These are phyloP conservation scores for Coniochaeta hoffmannii DNA, from an alignment of 2,329 filamentous ascomycete species.

Conservation along the genomic window DNA sequence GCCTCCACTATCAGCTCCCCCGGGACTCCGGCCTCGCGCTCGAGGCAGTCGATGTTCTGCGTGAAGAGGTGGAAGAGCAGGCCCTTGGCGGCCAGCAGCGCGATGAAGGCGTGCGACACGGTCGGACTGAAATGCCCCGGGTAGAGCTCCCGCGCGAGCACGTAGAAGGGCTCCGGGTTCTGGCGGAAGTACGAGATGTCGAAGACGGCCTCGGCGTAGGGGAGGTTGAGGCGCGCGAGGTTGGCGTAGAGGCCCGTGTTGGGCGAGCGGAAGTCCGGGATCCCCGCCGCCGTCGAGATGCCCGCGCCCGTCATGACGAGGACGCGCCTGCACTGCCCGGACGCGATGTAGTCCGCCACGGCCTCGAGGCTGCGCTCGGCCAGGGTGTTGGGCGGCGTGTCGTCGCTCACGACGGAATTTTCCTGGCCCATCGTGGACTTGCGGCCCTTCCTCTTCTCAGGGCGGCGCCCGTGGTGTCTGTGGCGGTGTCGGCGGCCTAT, in stretches of 20 bases:
- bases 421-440: conserved; percentile 75
- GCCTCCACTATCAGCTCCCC: conserved; percentile 80
- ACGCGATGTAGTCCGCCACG: conserved; percentile 73
- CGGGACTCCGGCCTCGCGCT: conserved; percentile 79
- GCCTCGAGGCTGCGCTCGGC: conserved; percentile 61
- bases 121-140: conserved; percentile 86
- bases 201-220: conserved; percentile 88
- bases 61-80: conserved; percentile 83
- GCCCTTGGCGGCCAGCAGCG: conserved; percentile 70
- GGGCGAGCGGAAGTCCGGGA: conserved; percentile 92
- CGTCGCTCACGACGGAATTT: conserved; percentile 61
- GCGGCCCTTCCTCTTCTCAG: background rate
- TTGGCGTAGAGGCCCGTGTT: conserved; percentile 93
- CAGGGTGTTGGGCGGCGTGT: conserved; percentile 57
- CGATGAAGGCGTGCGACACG: conserved; percentile 82
- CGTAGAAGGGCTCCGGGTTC: conserved; percentile 86
- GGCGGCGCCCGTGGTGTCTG: conserved; percentile 1
- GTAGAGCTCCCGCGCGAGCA: conserved; percentile 84
- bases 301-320: conserved; percentile 90
- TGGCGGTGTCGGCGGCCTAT: conserved; percentile 5
- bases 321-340: conserved; percentile 59
- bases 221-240: conserved; percentile 75
- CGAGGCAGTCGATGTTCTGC: conserved; percentile 95
- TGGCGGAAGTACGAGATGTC: conserved; percentile 82
- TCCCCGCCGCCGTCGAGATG: conserved; percentile 68